These are phyloP conservation scores for Atkinsonella texensis DNA, from an alignment of 2,329 filamentous ascomycete species.

Conservation along the genomic window DNA sequence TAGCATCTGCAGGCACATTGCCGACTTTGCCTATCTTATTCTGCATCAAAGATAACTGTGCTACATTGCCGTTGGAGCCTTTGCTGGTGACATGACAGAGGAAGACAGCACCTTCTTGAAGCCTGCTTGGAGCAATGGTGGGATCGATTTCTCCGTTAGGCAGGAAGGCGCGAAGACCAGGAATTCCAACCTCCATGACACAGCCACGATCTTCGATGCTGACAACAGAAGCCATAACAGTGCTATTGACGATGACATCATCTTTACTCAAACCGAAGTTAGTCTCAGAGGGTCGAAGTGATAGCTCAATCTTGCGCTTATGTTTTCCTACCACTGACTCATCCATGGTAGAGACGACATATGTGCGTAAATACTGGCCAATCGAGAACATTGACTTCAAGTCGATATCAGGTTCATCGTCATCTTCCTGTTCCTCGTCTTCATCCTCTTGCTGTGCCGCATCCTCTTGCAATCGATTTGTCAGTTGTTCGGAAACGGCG, in stretches of 20 bases:
- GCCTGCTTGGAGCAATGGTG: slow-evolving; percentile 48
- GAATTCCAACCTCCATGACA: slow-evolving; percentile 81
- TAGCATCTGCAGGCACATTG: slow-evolving; percentile 59
- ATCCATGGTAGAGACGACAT: slow-evolving; percentile 67
- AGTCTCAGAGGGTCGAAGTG: slow-evolving; percentile 64
- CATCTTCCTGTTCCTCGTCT: slow-evolving; percentile 26
- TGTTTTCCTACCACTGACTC: slow-evolving; percentile 48
- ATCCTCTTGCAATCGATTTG: slow-evolving; percentile 60
- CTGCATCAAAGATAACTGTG: slow-evolving; percentile 70
- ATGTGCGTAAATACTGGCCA: slow-evolving; percentile 80
- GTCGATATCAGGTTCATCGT: slow-evolving; percentile 50
- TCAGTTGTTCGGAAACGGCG: slow-evolving; percentile 75
- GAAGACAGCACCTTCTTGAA: slow-evolving; percentile 76
- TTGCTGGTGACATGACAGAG: slow-evolving; percentile 70
- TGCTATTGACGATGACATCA: slow-evolving; percentile 62
- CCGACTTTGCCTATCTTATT: slow-evolving; percentile 56
- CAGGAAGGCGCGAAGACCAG: slow-evolving; percentile 68
- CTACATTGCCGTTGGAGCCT: slow-evolving; percentile 65
- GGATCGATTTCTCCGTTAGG: slow-evolving; percentile 69
- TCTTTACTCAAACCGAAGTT: slow-evolving; percentile 64
- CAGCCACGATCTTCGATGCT: slow-evolving; percentile 96
- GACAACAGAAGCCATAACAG: slow-evolving; percentile 73
- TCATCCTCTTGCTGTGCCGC: slow-evolving; percentile 43
- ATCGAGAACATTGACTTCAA: slow-evolving; percentile 63
- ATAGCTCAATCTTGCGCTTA: slow-evolving; percentile 78